Conservation (phyloP, 2,329 filamentous ascomycete species). For the Didymella pomorum region DNA sequence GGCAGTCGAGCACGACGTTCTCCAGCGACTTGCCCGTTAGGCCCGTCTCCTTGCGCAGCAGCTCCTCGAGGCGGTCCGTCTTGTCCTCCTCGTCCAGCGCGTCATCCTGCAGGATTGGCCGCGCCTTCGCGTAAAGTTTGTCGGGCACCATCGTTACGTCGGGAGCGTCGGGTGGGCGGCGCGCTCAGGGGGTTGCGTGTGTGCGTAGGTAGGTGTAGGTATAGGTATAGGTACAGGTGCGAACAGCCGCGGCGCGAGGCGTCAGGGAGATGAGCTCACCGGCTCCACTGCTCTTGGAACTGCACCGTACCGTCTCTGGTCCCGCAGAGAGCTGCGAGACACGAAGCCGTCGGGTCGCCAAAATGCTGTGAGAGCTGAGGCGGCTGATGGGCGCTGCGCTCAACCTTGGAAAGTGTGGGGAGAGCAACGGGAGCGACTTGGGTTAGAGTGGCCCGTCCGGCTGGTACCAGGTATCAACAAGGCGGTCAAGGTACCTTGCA, state of each 20-base stretch:
- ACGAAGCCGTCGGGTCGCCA: conserved; percentile 10
- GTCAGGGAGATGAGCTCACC: conserved; percentile 11
- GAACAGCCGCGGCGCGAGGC: conserved; percentile 9
- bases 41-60: conserved; percentile 79
- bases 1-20: conserved; percentile 86
- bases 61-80: conserved; percentile 87
- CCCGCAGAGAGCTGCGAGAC: conserved; percentile 16
- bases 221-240: not conserved
- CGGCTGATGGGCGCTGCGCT: conserved; percentile 18
- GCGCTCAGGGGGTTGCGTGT: not conserved
- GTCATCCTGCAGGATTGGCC: conserved; percentile 84
- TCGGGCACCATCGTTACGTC: conserved; percentile 79
- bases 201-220: not conserved
- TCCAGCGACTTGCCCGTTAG: conserved; percentile 81
- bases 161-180: conserved; percentile 13
- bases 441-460: conserved; percentile 9
- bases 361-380: conserved; percentile 2
- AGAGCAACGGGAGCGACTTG: conserved; percentile 11
- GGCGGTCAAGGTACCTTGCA: not conserved
- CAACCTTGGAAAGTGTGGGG: conserved; percentile 25
- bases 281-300: not conserved
- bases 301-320: not conserved
- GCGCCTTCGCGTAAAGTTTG: conserved; percentile 88
- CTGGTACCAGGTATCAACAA: conserved; percentile 1
- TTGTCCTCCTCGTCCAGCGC: conserved; percentile 92